These are phyloP conservation scores for Phytophthora pistaciae DNA, from an alignment of 352 stramenopile species.

Conservation along the genomic window DNA sequence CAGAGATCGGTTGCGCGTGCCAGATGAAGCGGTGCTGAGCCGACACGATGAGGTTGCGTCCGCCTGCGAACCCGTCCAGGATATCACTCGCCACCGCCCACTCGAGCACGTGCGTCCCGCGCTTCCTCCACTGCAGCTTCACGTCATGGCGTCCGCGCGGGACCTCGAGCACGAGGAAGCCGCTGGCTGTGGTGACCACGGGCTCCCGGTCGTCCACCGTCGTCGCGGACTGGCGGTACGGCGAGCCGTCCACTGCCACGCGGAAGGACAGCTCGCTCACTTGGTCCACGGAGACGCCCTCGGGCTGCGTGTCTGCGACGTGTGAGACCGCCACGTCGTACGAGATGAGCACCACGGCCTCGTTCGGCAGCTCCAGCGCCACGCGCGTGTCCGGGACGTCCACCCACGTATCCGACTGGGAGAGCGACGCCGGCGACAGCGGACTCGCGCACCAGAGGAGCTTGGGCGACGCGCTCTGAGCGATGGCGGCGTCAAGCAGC, in stretches of 20 bases:
- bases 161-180: conserved; percentile 67
- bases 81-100: conserved; percentile 72
- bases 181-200: conserved; percentile 59
- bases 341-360: conserved; percentile 68
- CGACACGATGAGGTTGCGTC: conserved; percentile 67
- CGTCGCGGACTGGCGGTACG: conserved; percentile 75
- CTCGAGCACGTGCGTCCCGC: conserved; percentile 50
- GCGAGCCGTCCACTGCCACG: conserved; percentile 54
- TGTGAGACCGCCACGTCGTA: conserved; percentile 77
- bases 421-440: conserved; percentile 44
- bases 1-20: conserved; percentile 64
- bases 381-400: conserved; percentile 68
- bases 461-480: conserved; percentile 42
- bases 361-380: conserved; percentile 57
- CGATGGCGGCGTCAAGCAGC: background rate
- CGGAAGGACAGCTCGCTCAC: conserved; percentile 74
- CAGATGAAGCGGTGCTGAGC: conserved; percentile 77
- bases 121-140: conserved; percentile 79
- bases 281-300: conserved; percentile 24
- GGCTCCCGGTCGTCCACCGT: conserved; percentile 72
- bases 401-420: conserved; percentile 49
- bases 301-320: conserved; percentile 23
- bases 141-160: conserved; percentile 54
- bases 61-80: conserved; percentile 75
- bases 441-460: conserved; percentile 79